Evolutionary conservation across 305 asterid species (phyloP), one percentile per base, ranked within the genome.

Genomic region (Fraxinus sp.): DNA sequence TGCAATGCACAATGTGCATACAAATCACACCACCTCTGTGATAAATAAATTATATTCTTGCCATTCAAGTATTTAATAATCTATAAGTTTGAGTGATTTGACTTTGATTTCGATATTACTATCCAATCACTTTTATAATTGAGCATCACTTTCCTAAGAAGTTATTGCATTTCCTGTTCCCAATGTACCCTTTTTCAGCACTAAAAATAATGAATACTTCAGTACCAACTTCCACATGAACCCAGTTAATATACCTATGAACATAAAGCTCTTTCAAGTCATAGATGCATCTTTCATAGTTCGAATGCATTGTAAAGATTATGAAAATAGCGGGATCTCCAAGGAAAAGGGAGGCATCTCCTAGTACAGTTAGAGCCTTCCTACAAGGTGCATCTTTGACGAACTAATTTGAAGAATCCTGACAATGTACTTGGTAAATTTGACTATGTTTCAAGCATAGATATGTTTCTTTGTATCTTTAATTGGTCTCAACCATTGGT

Each of bases 301-400:
- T 24, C 0, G 73, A 24, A 24, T 64, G 35, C 73, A 64, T 24
- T 64, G n/a, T 9, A 4, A 9, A 22, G 32, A 64, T 64, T 3
- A 64, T 22, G 73, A 64, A 64, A 9, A 24, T 1, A 14, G 33
- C 7, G 13, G 73, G n/a, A 64, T 64, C 35, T 22, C 73, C 35
- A 64, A 64, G 35, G 24, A 64, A 64, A 73, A 73, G 52, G 83
- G 26, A 62, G 24, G 28, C 24, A 57, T 75, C 64, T 62, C 55
- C 76, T 33, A 32, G 35, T 32, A 77, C 32, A 77, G 37, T 71
- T 75, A n/a, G 59, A 68, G 77, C 16, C 20, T 70, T 72, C 32
- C 82, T 82, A 78, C 6, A 62, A 35, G 80, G 49, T 57, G 75
- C 20, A 72, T 6, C 59, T 37, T 78, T 10, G 52, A 73, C 55